Evolutionary conservation across 805 yeast species (phyloP).

Genomic region (Yamadazyma ubonensis): DNA sequence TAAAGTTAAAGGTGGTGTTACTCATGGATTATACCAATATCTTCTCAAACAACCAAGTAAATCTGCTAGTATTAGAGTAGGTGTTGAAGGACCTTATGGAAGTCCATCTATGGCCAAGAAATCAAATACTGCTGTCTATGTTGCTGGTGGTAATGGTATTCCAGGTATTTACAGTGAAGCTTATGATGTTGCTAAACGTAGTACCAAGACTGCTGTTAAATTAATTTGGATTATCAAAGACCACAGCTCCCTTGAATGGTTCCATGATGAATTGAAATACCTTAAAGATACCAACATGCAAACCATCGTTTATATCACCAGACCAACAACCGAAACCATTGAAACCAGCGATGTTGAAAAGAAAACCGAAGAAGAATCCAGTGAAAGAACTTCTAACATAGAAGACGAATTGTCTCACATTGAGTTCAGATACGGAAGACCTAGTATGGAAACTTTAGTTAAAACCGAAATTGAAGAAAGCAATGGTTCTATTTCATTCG

Average conservation of each 20-base stretch:
- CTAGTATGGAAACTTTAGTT: conserved; percentile 43
- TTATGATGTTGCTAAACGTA: conserved; percentile 22
- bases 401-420: conserved; percentile 29
- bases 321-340: conserved; percentile 15
- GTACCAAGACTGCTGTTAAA: conserved; percentile 27
- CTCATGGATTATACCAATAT: conserved; percentile 29
- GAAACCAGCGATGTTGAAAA: conserved; percentile 10
- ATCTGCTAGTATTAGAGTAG: conserved; percentile 27
- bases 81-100: conserved; percentile 73
- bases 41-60: conserved; percentile 29
- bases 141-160: conserved; percentile 77
- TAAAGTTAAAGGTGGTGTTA: conserved; percentile 39
- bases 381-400: conserved; percentile 2
- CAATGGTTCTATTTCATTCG: conserved; percentile 48
- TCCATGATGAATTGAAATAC: conserved; percentile 37
- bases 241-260: conserved; percentile 48
- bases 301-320: conserved; percentile 28
- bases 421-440: conserved; percentile 47
- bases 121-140: conserved; percentile 53
- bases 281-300: conserved; percentile 26
- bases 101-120: conserved; percentile 44
- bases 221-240: conserved; percentile 67
- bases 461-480: conserved; percentile 34
- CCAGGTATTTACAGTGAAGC: conserved; percentile 54
- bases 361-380: conserved; percentile 11